These are phyloP conservation scores for Solanum megistacrolobum DNA, from an alignment of 257 asterid species.

Conservation along the genomic window DNA sequence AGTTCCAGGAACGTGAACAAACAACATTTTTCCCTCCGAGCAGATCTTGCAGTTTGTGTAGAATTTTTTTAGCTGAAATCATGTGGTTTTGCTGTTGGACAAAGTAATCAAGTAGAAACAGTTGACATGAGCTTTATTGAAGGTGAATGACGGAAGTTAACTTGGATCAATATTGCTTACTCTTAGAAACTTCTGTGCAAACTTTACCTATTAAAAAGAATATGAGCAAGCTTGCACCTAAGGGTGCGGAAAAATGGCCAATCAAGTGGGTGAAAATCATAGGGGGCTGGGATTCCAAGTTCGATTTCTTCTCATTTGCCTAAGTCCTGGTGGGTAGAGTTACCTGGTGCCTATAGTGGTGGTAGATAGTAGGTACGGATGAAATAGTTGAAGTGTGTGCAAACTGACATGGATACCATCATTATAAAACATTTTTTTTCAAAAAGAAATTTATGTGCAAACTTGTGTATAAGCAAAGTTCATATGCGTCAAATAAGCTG, in stretches of 20 bases:
- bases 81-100: background rate
- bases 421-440: background rate
- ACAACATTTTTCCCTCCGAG: background rate
- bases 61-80: background rate
- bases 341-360: background rate
- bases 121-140: background rate
- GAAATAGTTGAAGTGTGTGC: background rate
- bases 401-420: background rate
- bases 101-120: background rate
- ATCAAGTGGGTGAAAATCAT: background rate
- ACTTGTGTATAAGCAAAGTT: background rate
- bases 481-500: background rate
- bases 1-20: background rate
- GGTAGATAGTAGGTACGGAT: background rate
- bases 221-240: background rate
- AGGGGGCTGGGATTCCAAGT: background rate
- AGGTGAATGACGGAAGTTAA: background rate
- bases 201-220: background rate
- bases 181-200: background rate
- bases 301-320: background rate
- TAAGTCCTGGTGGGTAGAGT: background rate
- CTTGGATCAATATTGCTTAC: background rate
- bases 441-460: background rate
- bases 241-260: background rate
- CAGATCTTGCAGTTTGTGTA: background rate